Evolutionary conservation across 305 asterid species (phyloP).

Genomic region (Fraxinus sp.): DNA sequence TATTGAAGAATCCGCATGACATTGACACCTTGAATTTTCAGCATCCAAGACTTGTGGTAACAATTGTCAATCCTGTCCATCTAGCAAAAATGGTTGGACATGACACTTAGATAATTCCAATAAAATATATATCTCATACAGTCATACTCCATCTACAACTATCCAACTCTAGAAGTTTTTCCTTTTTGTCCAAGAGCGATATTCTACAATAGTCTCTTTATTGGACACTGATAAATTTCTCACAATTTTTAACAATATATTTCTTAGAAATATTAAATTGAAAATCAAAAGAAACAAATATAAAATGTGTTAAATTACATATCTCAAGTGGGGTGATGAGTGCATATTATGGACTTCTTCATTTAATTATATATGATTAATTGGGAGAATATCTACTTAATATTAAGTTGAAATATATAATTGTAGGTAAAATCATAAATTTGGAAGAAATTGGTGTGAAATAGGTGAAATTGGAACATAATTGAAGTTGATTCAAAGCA

Average conservation of each 20-base stretch:
- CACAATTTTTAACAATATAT: not conserved
- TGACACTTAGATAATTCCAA: not conserved
- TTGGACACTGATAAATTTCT: not conserved
- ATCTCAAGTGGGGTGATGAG: not conserved
- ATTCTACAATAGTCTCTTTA: not conserved
- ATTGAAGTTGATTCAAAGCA: not conserved
- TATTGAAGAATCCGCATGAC: not conserved
- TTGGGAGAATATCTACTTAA: too few species aligned
- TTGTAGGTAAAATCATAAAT: too few species aligned
- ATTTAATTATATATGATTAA: too few species aligned
- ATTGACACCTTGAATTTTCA: not conserved
- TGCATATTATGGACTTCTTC: too few species aligned
- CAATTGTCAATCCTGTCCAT: not conserved
- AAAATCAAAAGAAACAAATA: not conserved
- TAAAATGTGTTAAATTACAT: not conserved
- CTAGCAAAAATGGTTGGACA: not conserved
- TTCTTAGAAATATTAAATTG: not conserved
- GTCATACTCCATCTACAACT: not conserved
- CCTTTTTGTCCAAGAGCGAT: not conserved
- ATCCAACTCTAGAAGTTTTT: too few species aligned
- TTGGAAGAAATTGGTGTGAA: too few species aligned
- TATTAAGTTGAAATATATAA: too few species aligned
- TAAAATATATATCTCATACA: not conserved
- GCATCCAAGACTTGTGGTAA: not conserved
- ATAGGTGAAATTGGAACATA: not conserved